phyloP scores from a whole-genome alignment of 257 asterid genomes.

The Salvia rosmarinus region DNA sequence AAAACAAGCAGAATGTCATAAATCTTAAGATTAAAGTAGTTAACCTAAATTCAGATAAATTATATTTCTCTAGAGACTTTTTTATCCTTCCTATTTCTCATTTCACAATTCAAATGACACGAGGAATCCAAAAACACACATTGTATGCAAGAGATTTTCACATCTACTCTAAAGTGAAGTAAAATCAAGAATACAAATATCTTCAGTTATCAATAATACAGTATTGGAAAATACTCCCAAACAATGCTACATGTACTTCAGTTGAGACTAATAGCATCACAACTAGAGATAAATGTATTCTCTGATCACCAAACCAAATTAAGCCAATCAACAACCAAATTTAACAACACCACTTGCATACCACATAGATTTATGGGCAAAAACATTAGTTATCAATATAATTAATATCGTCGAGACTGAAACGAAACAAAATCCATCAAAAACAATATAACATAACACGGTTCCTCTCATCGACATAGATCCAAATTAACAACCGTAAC shows the following conservation, averaged over 20 bases:
- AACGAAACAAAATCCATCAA: slow-evolving; percentile 22
- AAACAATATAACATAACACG: slow-evolving; percentile 12
- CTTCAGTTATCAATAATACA: no score
- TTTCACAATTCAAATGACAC: not conserved
- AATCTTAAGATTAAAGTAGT: no score
- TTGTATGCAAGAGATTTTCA: not conserved
- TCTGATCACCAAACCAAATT: no score
- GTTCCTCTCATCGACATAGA: slow-evolving; percentile 18
- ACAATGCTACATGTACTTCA: not conserved
- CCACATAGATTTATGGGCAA: not conserved
- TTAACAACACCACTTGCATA: not conserved
- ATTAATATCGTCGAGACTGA: slow-evolving; percentile 2
- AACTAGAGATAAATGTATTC: not conserved
- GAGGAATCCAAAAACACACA: no score
- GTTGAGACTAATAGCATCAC: not conserved
- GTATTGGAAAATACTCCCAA: no score
- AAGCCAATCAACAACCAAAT: not conserved
- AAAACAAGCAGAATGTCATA: no score
- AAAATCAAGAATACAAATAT: not conserved
- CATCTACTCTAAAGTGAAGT: no score
- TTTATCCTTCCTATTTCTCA: not conserved
- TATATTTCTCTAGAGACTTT: no score
- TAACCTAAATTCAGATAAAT: no score
- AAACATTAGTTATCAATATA: not conserved
- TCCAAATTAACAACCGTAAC: slow-evolving; percentile 6